Evolutionary conservation across 2,329 filamentous ascomycete genomes (phyloP).

Genomic region (Epichloe festucae): DNA sequence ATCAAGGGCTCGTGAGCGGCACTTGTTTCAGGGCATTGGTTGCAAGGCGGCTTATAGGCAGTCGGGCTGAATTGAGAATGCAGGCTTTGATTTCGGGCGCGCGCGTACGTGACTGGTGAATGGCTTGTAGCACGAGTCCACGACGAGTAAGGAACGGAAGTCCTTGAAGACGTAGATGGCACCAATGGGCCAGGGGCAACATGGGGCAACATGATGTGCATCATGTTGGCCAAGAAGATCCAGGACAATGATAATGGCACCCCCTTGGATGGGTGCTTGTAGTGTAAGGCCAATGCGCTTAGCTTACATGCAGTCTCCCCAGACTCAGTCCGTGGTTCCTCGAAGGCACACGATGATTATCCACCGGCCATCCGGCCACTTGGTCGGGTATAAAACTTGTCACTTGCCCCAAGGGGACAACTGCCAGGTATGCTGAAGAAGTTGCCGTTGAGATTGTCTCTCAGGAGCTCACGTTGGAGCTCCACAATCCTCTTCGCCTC

Average conservation of each 20-base stretch:
- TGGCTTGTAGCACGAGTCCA: not conserved
- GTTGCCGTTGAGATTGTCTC: too few species aligned
- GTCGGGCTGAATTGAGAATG: slow-evolving; percentile 4
- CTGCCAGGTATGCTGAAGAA: too few species aligned
- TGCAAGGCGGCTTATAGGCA: slow-evolving; percentile 2
- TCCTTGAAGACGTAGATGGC: not conserved
- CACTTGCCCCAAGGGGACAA: not conserved
- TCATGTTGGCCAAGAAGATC: not conserved
- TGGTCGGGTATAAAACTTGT: not conserved
- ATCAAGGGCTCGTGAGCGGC: not conserved
- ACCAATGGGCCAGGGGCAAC: not conserved
- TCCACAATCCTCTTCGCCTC: too few species aligned
- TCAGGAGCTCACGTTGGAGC: too few species aligned
- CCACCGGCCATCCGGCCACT: slow-evolving; percentile 4
- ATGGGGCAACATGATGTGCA: not conserved
- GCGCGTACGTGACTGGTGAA: slow-evolving; percentile 5
- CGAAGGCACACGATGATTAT: not conserved
- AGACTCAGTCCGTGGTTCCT: not conserved
- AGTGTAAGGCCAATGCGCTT: slow-evolving; percentile 4
- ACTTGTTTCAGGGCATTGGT: not conserved
- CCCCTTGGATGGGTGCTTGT: not conserved
- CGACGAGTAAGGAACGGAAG: not conserved
- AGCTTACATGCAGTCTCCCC: slow-evolving; percentile 1
- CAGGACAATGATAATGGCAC: slow-evolving; percentile 3
- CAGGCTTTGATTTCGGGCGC: slow-evolving; percentile 3